Evolutionary conservation across 2,329 filamentous ascomycete genomes (phyloP).

Genomic region (Diaporthe vaccinii): DNA sequence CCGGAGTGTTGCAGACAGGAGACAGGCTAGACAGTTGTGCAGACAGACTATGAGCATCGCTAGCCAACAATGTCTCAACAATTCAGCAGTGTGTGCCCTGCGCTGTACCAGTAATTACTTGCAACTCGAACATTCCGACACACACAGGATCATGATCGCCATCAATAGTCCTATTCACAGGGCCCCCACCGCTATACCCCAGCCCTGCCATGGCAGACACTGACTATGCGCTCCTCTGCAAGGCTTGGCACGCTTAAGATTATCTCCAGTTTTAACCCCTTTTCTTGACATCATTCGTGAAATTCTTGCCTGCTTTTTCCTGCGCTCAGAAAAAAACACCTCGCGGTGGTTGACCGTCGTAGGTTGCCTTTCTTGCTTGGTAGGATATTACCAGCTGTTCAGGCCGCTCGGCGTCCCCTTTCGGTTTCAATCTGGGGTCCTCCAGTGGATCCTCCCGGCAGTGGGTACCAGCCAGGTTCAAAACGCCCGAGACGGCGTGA

Average conservation of each 20-base stretch:
- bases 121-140: slow-evolving; percentile 19
- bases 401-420: slow-evolving; percentile 26
- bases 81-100: not conserved
- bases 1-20: no score
- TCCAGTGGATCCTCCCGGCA: slow-evolving; percentile 5
- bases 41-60: not conserved
- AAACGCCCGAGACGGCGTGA: slow-evolving; percentile 11
- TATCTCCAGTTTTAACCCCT: slow-evolving; percentile 40
- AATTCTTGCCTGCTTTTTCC: slow-evolving; percentile 21
- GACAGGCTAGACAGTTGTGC: not conserved
- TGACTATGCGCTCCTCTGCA: slow-evolving; percentile 29
- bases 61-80: slow-evolving; percentile 5
- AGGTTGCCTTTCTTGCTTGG: not conserved
- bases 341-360: slow-evolving; percentile 11
- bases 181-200: slow-evolving; percentile 16
- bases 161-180: not conserved
- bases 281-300: slow-evolving; percentile 34
- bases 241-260: slow-evolving; percentile 30
- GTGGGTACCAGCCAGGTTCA: slow-evolving; percentile 8
- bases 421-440: slow-evolving; percentile 14
- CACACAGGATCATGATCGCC: slow-evolving; percentile 31
- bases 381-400: slow-evolving; percentile 20
- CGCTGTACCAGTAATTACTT: slow-evolving; percentile 18
- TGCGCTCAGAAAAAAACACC: not conserved
- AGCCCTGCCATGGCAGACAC: slow-evolving; percentile 17